Percentiles rank a stretch among this genome's conserved stretches.
phyloP scores from a whole-genome alignment of 805 yeast genomes.

The Candida germanica region DNA sequence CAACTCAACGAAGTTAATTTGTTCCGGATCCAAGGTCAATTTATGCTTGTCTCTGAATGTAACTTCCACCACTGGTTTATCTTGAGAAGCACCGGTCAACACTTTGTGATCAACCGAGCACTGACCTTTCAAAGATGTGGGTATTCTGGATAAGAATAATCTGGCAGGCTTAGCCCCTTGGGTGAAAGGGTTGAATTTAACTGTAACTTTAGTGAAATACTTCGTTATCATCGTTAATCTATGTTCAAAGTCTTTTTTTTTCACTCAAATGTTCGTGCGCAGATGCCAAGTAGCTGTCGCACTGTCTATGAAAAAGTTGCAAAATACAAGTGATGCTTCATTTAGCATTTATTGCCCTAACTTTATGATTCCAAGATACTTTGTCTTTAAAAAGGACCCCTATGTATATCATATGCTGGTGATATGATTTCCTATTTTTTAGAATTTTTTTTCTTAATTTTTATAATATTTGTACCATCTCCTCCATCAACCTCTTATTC shows the following conservation, averaged over 20 bases:
- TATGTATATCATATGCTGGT: no score
- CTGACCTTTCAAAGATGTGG: slow-evolving; percentile 63
- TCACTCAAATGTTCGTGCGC: slow-evolving; percentile 10
- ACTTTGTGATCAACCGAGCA: slow-evolving; percentile 64
- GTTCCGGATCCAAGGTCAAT: slow-evolving; percentile 63
- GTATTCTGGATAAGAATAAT: slow-evolving; percentile 72
- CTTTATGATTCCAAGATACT: no score
- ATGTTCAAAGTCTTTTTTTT: slow-evolving; percentile 1
- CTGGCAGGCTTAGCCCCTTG: slow-evolving; percentile 77
- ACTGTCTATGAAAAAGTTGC: no score
- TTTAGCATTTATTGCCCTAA: no score
- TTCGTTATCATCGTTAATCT: slow-evolving; percentile 88
- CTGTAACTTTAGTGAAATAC: slow-evolving; percentile 73
- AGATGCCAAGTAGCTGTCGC: no score
- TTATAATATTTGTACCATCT: no score
- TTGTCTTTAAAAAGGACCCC: no score
- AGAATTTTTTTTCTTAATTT: no score
- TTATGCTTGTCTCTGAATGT: slow-evolving; percentile 76
- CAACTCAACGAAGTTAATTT: slow-evolving; percentile 56
- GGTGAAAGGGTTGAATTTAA: slow-evolving; percentile 76
- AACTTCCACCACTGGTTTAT: slow-evolving; percentile 65
- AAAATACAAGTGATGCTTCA: no score
- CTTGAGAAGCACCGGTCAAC: slow-evolving; percentile 43
- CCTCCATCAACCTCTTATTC: no score
- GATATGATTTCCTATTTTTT: no score